Evolutionary conservation across 2,329 filamentous ascomycete genomes (phyloP).

Genomic region (Paraconiothyrium sp.): DNA sequence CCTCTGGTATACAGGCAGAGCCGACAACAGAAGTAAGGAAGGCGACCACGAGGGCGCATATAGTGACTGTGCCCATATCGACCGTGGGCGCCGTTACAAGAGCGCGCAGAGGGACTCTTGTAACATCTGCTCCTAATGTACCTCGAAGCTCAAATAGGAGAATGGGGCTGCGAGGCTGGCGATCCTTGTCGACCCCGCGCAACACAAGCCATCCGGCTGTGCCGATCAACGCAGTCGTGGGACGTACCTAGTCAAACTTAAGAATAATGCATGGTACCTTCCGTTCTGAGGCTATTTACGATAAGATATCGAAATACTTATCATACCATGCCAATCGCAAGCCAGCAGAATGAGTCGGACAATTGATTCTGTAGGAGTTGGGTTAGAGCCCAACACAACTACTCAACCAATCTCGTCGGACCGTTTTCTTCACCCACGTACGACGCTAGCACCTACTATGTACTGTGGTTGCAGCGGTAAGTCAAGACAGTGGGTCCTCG

Average conservation of each 20-base stretch:
- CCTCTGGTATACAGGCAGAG: conserved; percentile 36
- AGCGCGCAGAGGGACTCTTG: background rate
- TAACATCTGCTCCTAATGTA: background rate
- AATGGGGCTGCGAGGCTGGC: background rate
- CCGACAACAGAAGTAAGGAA: background rate
- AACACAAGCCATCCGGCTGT: background rate
- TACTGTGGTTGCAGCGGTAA: too few species aligned
- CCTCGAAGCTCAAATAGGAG: background rate
- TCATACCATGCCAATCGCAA: background rate
- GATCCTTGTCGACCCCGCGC: conserved; percentile 3
- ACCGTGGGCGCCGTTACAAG: background rate
- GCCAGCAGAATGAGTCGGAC: background rate
- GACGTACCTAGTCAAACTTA: background rate
- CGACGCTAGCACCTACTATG: too few species aligned
- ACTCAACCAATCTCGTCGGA: too few species aligned
- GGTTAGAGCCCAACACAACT: background rate
- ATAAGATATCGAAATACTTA: background rate
- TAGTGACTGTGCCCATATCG: background rate
- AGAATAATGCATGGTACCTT: background rate
- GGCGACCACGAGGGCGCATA: background rate
- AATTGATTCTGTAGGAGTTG: background rate
- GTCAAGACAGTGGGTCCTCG: too few species aligned
- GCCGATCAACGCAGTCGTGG: background rate
- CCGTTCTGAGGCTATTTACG: background rate
- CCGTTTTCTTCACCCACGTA: too few species aligned